A percentile compares a stretch with the other conserved stretches of the same genome.
phyloP scores from a whole-genome alignment of 257 asterid species.

The Cordia subcordata region DNA sequence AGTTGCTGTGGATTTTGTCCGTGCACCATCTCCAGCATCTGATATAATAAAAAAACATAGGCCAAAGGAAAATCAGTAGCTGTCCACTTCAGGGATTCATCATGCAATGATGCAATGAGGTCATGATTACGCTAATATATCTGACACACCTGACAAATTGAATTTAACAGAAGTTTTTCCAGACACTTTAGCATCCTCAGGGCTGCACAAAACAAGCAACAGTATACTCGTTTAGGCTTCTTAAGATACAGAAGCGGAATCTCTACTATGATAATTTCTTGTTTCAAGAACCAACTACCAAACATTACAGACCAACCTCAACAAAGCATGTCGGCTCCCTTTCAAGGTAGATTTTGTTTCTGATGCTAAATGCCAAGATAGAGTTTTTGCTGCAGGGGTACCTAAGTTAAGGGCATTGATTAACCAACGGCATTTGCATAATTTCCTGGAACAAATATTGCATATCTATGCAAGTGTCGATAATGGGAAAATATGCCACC shows the following conservation, averaged over 20 bases:
- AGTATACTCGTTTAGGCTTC: slow-evolving; percentile 4
- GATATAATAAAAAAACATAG: slow-evolving; percentile 11
- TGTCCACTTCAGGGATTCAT: not conserved
- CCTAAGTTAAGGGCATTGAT: slow-evolving; percentile 31
- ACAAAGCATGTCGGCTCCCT: slow-evolving; percentile 49
- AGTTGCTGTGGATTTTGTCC: slow-evolving; percentile 48
- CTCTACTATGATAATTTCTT: not conserved
- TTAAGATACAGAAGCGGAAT: not conserved
- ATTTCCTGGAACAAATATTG: not conserved
- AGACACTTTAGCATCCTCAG: slow-evolving; percentile 45
- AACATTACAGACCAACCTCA: slow-evolving; percentile 48
- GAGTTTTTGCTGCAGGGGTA: slow-evolving; percentile 74
- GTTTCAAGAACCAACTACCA: not conserved
- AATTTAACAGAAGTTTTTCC: slow-evolving; percentile 38
- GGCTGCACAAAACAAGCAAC: slow-evolving; percentile 39
- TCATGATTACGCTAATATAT: slow-evolving; percentile 3
- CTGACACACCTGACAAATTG: slow-evolving; percentile 45
- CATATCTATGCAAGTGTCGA: not conserved
- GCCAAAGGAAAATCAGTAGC: not conserved
- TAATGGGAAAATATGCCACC: slow-evolving; percentile 31
- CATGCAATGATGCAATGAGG: slow-evolving; percentile 1
- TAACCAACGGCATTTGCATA: not conserved
- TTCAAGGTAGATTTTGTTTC: slow-evolving; percentile 82
- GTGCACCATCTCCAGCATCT: slow-evolving; percentile 45
- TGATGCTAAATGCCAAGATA: slow-evolving; percentile 98